A percentile compares a stretch with the other conserved stretches of the same genome.
These are phyloP conservation scores for Sporisorium sorghi DNA, from an alignment of 1,284 basidiomycete species.

Conservation along the genomic window DNA sequence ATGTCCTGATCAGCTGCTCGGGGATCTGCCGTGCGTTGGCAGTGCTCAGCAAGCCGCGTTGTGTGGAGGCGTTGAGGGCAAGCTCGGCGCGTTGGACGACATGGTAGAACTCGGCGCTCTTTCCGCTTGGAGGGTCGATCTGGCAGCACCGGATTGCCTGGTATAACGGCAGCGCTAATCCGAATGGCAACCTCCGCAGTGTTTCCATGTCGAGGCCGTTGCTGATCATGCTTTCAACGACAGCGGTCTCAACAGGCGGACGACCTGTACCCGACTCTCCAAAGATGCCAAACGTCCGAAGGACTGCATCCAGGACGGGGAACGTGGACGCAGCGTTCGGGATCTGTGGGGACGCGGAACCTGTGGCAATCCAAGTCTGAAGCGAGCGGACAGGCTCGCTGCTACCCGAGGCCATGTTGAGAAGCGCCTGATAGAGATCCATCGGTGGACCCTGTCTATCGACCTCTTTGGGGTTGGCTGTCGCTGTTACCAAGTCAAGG, in stretches of 20 bases:
- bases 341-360: background rate
- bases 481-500: too few species aligned
- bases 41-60: constrained; percentile 19
- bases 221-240: constrained; percentile 76
- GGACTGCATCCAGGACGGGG: constrained; percentile 20
- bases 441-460: constrained; percentile 3
- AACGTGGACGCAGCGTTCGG: constrained; percentile 3
- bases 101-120: constrained; percentile 79
- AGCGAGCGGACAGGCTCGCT: constrained; percentile 1
- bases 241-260: constrained; percentile 61
- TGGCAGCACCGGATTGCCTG: constrained; percentile 87
- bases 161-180: constrained; percentile 80
- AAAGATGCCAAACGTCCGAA: constrained; percentile 20
- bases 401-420: constrained; percentile 5
- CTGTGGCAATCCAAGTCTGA: constrained; percentile 13
- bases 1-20: constrained; percentile 23
- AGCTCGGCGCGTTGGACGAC: constrained; percentile 85
- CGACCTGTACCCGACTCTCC: background rate
- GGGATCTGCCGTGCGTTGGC: constrained; percentile 15
- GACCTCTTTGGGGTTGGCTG: background rate
- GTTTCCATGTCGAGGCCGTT: constrained; percentile 73
- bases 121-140: constrained; percentile 78
- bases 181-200: constrained; percentile 75
- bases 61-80: constrained; percentile 51
- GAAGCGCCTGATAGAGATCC: constrained; percentile 23